These are phyloP conservation scores for Pleurotus giganteus DNA, from an alignment of 768 basidiomycete species.

Conservation along the genomic window DNA sequence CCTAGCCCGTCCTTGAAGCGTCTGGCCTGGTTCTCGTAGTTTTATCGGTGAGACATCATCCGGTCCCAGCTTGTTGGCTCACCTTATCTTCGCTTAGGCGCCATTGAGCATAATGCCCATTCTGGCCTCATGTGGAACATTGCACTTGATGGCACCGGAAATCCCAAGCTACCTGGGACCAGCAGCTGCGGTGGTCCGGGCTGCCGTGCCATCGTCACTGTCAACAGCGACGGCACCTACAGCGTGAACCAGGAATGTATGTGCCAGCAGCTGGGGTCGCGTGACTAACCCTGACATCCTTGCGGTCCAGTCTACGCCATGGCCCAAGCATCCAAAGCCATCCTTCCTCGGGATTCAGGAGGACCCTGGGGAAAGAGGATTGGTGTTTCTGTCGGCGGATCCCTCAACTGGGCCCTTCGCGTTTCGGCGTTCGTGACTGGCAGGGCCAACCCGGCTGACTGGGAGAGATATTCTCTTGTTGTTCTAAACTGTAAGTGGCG, in stretches of 20 bases:
- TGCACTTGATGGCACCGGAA: conserved; percentile 58
- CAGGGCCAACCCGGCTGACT: conserved; percentile 51
- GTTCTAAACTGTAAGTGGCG: conserved; percentile 61
- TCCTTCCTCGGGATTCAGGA: conserved; percentile 62
- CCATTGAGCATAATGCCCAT: conserved; percentile 35
- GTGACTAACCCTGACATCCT: not conserved
- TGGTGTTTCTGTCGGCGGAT: conserved; percentile 59
- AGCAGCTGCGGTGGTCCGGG: conserved; percentile 59
- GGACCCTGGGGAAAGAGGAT: conserved; percentile 72
- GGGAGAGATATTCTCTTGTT: conserved; percentile 66
- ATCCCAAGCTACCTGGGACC: conserved; percentile 65
- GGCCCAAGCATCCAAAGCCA: conserved; percentile 74
- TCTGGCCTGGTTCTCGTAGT: conserved; percentile 6
- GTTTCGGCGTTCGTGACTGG: conserved; percentile 67
- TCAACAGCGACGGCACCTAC: conserved; percentile 63
- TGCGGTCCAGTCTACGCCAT: conserved; percentile 55
- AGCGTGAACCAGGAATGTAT: conserved; percentile 72
- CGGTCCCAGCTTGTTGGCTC: conserved; percentile 13
- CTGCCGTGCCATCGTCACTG: conserved; percentile 65
- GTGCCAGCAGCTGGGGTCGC: conserved; percentile 16
- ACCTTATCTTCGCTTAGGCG: conserved; percentile 18
- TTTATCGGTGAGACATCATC: conserved; percentile 22
- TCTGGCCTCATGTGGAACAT: conserved; percentile 75
- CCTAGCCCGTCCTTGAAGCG: not conserved
- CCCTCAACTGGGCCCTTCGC: conserved; percentile 52